These are phyloP conservation scores for Lepidium didymum DNA, from an alignment of 345 rosid genomes.

Conservation along the genomic window DNA sequence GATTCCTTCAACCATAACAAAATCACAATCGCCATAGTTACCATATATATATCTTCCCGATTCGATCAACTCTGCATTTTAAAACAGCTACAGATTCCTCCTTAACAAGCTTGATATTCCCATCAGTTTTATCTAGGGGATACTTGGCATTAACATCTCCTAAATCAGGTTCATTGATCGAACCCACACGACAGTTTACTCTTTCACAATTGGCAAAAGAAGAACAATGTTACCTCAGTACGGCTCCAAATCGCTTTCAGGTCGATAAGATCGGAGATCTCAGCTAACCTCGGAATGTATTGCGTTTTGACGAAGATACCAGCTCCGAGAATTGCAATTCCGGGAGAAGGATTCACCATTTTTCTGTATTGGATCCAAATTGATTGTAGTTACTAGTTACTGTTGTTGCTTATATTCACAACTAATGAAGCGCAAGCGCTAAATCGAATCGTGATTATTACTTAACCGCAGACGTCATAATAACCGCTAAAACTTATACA, in stretches of 20 bases:
- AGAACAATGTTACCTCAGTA: constrained; percentile 41
- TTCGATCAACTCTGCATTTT: neutral
- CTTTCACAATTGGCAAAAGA: neutral
- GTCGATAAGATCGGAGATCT: constrained; percentile 68
- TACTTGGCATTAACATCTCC: neutral
- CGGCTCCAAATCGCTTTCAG: constrained; percentile 90
- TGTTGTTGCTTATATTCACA: neutral
- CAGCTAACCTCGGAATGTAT: constrained; percentile 76
- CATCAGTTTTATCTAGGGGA: neutral
- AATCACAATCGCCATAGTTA: neutral
- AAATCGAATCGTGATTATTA: neutral
- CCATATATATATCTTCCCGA: neutral
- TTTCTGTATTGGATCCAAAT: constrained; percentile 6
- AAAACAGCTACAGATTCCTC: constrained; percentile 1
- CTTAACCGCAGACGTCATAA: constrained; percentile 8
- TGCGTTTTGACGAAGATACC: constrained; percentile 90
- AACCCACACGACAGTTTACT: neutral
- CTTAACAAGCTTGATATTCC: neutral
- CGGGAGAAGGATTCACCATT: constrained; percentile 48
- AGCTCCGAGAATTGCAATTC: constrained; percentile 77
- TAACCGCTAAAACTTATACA: neutral
- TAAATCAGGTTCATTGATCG: neutral
- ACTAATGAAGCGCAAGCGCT: neutral
- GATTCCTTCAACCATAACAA: constrained; percentile 49
- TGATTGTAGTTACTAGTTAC: neutral